Percentiles rank a stretch among this genome's conserved stretches.
Evolutionary conservation across 768 basidiomycete species (phyloP).

Genomic region (Pulveroboletus sp.): DNA sequence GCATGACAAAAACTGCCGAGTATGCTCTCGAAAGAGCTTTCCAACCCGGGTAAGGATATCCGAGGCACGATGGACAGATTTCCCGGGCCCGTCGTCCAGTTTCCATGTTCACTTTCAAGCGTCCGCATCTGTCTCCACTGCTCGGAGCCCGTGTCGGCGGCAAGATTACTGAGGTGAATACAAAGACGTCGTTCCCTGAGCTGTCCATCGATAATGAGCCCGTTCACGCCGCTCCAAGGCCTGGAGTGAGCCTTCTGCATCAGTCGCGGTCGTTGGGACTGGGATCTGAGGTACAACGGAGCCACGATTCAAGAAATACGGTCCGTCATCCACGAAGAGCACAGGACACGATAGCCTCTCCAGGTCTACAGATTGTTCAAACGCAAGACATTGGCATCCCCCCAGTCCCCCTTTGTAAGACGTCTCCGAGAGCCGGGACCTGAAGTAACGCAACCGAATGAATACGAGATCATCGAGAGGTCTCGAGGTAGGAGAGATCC

Average conservation of each 20-base stretch:
- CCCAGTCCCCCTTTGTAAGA: too few species aligned
- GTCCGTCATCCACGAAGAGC: slow-evolving; percentile 12
- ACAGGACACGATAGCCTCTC: not conserved
- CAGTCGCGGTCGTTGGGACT: too few species aligned
- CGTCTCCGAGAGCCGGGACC: too few species aligned
- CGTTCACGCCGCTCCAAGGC: slow-evolving; percentile 13
- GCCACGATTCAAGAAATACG: slow-evolving; percentile 11
- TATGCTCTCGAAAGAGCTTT: not conserved
- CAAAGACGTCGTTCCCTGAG: too few species aligned
- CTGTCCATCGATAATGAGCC: not conserved
- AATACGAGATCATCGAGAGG: too few species aligned
- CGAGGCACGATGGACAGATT: not conserved
- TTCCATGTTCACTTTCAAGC: not conserved
- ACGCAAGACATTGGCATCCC: not conserved
- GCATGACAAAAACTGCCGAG: not conserved
- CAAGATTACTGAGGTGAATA: too few species aligned
- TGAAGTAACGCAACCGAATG: too few species aligned
- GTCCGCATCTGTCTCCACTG: not conserved
- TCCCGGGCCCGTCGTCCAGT: not conserved
- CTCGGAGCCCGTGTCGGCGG: not conserved
- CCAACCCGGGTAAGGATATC: not conserved
- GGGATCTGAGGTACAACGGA: too few species aligned
- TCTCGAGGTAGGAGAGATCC: too few species aligned
- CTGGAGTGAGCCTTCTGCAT: too few species aligned
- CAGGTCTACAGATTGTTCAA: not conserved